Conservation (phyloP, 805 yeast genomes). For the Saccharomycopsis capsularis region DNA sequence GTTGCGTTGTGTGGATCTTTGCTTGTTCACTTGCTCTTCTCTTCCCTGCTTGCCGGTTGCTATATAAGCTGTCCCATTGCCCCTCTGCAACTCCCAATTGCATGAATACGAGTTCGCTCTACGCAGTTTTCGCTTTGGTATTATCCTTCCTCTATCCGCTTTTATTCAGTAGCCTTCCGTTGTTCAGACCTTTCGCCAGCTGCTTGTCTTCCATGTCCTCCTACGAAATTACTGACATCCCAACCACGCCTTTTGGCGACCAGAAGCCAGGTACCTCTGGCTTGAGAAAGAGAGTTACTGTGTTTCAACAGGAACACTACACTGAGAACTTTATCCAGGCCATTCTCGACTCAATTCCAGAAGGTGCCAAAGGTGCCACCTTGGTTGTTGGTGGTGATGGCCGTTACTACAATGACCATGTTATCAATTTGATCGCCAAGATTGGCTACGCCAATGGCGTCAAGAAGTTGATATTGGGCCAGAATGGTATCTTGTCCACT, state of each 20-base stretch:
- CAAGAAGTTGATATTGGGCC: slow-evolving; percentile 76
- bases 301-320: slow-evolving; percentile 72
- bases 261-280: slow-evolving; percentile 99
- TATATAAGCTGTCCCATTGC: too few relatives aligned
- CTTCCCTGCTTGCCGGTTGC: too few relatives aligned
- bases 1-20: too few relatives aligned
- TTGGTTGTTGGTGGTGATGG: slow-evolving; percentile 97
- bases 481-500: slow-evolving; percentile 81
- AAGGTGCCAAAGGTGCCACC: slow-evolving; percentile 67
- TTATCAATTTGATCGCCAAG: slow-evolving; percentile 71
- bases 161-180: too few relatives aligned
- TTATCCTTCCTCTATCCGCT: not conserved
- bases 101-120: too few relatives aligned
- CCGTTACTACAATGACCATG: slow-evolving; percentile 77
- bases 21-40: too few relatives aligned
- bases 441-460: slow-evolving; percentile 93
- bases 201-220: too few relatives aligned
- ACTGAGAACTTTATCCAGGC: slow-evolving; percentile 94
- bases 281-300: slow-evolving; percentile 80
- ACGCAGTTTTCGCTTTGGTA: too few relatives aligned
- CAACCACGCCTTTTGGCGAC: slow-evolving; percentile 74
- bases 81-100: too few relatives aligned
- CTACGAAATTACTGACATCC: slow-evolving; percentile 29
- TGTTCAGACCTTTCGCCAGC: too few relatives aligned
- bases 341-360: slow-evolving; percentile 79